Evolutionary conservation across 2,329 filamentous ascomycete species (phyloP), one percentile per base, ranked within the genome.

Genomic region (Colletotrichum noveboracense): DNA sequence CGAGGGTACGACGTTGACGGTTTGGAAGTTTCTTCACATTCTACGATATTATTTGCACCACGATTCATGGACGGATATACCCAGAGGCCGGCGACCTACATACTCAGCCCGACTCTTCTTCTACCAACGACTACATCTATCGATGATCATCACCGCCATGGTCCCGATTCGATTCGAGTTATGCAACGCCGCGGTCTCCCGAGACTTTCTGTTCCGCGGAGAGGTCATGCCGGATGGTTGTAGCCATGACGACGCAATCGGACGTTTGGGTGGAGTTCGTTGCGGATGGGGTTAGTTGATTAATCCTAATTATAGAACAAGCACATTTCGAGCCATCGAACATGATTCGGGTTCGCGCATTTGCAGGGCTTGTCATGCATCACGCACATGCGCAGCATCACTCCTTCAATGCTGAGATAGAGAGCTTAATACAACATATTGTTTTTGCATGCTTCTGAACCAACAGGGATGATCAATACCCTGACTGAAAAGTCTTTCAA

Each of bases 41-140:
- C 36, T 21, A 61, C 24, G 32, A 55, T 0, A 61, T 18, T 52
- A 32, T 36, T 71, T 58, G 26, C 24, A 61, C 28, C 61, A 71
- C 24, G 68, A 66, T 36, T 66, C 61, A 74, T 52, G 34, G 72
- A 74, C 67, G 72, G 36, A 66, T 71, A 74, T 74, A 74, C 72
- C 72, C 68, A 71, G 52, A 74, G 72, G 72, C 72, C 72, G 72
- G 72, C 72, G 72, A 74, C 72, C 72, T 74, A 74, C 72, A 74
- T 71, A 71, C 36, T 74, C 72, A 66, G 72, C 72, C 67, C 16
- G 48, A 74, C 67, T 74, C 72, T 74, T 71, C 61, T 74, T 74
- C 72, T 71, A 52, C 13, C 24, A 4, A 61, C 52, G 24, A 61
- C 18, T 6, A 56, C 21, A 24, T 32, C 43, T 21, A 12, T n/a